These are phyloP conservation scores for Phytophthora sp. DNA, from an alignment of 352 stramenopile genomes.

Conservation along the genomic window DNA sequence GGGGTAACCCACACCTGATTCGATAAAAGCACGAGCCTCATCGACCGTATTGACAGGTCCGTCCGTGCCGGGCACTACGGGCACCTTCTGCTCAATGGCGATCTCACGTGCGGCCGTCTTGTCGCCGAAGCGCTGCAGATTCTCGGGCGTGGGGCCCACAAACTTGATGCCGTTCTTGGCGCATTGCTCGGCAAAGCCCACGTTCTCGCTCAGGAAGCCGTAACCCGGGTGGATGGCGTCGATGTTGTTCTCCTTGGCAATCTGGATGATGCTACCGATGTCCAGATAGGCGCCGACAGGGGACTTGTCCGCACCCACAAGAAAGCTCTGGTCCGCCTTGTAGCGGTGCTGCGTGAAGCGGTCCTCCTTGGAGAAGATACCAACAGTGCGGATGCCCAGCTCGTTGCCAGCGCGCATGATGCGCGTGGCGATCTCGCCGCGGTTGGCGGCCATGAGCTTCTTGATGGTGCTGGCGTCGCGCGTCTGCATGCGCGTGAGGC, in stretches of 20 bases:
- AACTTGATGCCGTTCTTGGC: slow-evolving; percentile 94
- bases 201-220: slow-evolving; percentile 97
- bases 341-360: slow-evolving; percentile 96
- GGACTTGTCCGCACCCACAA: slow-evolving; percentile 90
- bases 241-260: slow-evolving; percentile 92
- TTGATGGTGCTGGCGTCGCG: slow-evolving; percentile 87
- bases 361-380: slow-evolving; percentile 94
- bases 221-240: slow-evolving; percentile 98
- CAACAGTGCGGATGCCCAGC: slow-evolving; percentile 92
- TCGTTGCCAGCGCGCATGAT: slow-evolving; percentile 96
- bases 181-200: slow-evolving; percentile 93
- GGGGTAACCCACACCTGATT: slow-evolving; percentile 92
- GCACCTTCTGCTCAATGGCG: slow-evolving; percentile 89
- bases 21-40: slow-evolving; percentile 91
- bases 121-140: slow-evolving; percentile 89
- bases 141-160: slow-evolving; percentile 94
- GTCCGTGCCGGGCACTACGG: slow-evolving; percentile 90
- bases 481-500: slow-evolving; percentile 35
- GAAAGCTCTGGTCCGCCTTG: slow-evolving; percentile 97
- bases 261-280: slow-evolving; percentile 93
- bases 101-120: slow-evolving; percentile 91
- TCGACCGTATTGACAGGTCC: slow-evolving; percentile 89
- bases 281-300: slow-evolving; percentile 97
- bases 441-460: slow-evolving; percentile 98
- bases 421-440: slow-evolving; percentile 97